Evolutionary conservation across 108 stramenopile genomes (phyloP), one percentile per base, ranked within the genome.

Genomic region (Cylindrotheca fusiformis): DNA sequence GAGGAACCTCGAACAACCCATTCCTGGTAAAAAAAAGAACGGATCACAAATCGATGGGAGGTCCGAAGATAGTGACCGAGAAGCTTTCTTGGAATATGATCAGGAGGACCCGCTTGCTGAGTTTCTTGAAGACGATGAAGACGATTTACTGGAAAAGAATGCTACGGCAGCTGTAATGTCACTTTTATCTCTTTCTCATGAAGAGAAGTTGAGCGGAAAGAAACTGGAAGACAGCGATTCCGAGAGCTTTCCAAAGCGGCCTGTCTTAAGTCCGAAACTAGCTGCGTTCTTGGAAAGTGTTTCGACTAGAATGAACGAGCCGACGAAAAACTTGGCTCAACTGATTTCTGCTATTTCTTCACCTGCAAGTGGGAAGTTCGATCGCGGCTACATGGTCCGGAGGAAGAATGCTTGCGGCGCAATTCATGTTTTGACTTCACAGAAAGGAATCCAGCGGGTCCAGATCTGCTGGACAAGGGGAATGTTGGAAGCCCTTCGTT

Each of bases 321-420:
- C 87, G n/a, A 77, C 48, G 52, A 58, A 66, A 21, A 81, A 74
- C 6, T 30, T 85, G 36, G 52, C 55, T 1, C 82, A 88, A 17
- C 58, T 88, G 36, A 64, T 88, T 44, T 44, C 55, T 0, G 59
- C 72, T 21, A 88, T 88, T 68, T 64, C 59, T 0, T 33, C 71
- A 28, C 68, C 74, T 26, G 58, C 68, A 30, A 23, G 70, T 51
- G 52, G 56, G 3, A 23, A 32, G 41, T 78, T 85, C 41, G 65
- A 79, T 60, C 69, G 87, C 8, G 83, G 81, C 3, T 88, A 73
- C 63, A 86, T 83, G 68, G 84, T 84, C 5, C 73, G 87, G 3
- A 63, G 91, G 3, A 92, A 89, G 63, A 88, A 92, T 77, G 87
- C 87, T 3, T 92, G 91, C 51, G 91, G 91, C 1, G 87, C 91